Base-by-base conservation (phyloP, 1,284 basidiomycete species). In the Microbotryum saponariae region DNA sequence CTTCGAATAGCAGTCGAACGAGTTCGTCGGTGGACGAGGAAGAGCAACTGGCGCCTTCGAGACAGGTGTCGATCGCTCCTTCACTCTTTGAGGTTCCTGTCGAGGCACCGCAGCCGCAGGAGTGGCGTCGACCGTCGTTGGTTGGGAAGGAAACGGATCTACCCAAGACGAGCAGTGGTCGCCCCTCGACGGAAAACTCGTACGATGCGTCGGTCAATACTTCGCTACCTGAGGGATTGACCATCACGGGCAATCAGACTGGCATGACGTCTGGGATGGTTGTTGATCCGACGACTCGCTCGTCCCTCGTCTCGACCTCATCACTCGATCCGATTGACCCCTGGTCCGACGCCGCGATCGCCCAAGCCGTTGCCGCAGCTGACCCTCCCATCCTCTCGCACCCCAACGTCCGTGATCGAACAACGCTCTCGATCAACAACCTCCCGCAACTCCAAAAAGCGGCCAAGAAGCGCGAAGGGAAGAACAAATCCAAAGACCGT, bases 261-360 rank as follows among this genome's bases (percentile, higher is more conserved):
- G 65, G 59, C 45, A 64, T 61, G 57, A 64, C 65, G 12, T 64
- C 59, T 61, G 67, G 66, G 37, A 70, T 73, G 70, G 60, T 67
- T n/a, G 66, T 73, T 10, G 60, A 58, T 54, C 72, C 73, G 23
- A 52, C 57, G 53, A 60, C 63, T 48, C 53, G 54, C 4, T 54
- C 42, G 50, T 52, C 61, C 37, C 49, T 47, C 16, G 47, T 51
- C 20, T 12, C 52, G 20, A 25, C 56, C n/a, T 53, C 62, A 21
- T 47, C 55, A 23, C 27, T 64, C 91, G 2, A 94, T 91, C 44
- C 47, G 21, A 25, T 55, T 78, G 88, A 91, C 75, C 91, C 93
- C 0, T 86, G 86, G 69, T 86, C 90, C 64, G 79, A 82, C 6
- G 77, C 82, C 1, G 83, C 91, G 53, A 73, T 91, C 33, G 78